Conservation (phyloP, 192 early-diverging fungal genomes). For the Podila clonocystis region DNA sequence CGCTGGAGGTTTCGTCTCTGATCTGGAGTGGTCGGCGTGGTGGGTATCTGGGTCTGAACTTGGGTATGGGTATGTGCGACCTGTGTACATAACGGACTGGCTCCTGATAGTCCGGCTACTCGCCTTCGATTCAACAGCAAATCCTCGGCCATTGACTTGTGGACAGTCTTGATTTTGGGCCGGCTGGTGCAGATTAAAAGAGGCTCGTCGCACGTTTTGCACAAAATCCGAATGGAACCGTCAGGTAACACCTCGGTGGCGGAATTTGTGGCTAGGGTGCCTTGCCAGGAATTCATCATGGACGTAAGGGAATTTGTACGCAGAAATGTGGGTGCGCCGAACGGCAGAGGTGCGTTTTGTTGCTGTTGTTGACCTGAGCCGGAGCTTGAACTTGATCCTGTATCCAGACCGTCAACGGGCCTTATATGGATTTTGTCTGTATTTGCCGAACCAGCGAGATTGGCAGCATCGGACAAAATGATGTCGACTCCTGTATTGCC, state of each 20-base stretch:
- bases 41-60: background rate
- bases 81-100: background rate
- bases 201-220: slow-evolving; percentile 12
- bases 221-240: background rate
- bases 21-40: background rate
- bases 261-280: background rate
- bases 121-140: slow-evolving; percentile 6
- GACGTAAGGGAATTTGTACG: background rate
- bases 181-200: slow-evolving; percentile 8
- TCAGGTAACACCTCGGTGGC: background rate
- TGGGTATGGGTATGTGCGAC: background rate
- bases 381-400: background rate
- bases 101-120: background rate
- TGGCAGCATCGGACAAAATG: too few relatives aligned
- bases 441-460: too few relatives aligned
- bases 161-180: slow-evolving; percentile 18
- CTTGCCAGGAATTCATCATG: background rate
- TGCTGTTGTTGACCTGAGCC: background rate
- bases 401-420: background rate
- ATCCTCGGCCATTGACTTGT: slow-evolving; percentile 18
- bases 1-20: background rate
- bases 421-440: too few relatives aligned
- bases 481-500: background rate
- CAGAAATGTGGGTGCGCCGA: background rate
- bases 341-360: background rate